Base-by-base conservation (phyloP, 805 yeast genomes). In the Monosporozyma unispora region DNA sequence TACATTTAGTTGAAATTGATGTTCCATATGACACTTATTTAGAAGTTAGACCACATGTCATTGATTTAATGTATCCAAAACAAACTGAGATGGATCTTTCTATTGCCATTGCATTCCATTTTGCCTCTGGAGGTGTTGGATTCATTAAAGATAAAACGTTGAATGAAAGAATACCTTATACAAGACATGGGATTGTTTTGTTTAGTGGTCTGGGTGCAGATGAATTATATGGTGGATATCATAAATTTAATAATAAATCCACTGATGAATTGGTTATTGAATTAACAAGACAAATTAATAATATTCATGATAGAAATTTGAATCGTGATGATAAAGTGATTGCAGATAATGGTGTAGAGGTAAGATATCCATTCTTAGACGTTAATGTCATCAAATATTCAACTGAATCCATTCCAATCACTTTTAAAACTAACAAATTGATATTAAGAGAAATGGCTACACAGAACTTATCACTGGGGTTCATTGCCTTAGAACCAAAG, bases 201-300 rank as follows among this genome's bases (percentile, higher is more conserved):
- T 70, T 93, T 33, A 87, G 96, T 48, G 99, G 99, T 0, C 72
- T 93, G 11, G 99, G 99, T 1, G 99, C 99, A 0, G 99, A 93
- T 68, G 99, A 93, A 66, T 68, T 93, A 18, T 90, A 86, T 71
- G 99, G 96, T 0, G 99, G 99, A 0, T 93, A 93, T 63, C 86
- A 95, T 21, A 75, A 97, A 43, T 95, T 93, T 57, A 82, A 66
- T 14, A 69, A 70, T 31, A 66, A 67, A 38, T 68, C 72, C 1
- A 71, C 73, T 28, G 62, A 57, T 0, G 71, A 72, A 25, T 70
- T 93, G 14, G 70, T 74, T 0, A 62, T 63, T 1, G 95, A 88
- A 58, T 70, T 93, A 40, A 75, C 75, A 14, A 68, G 73, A 47
- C 98, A 93, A 59, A 80, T 93, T 28, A 72, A 76, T 21, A 77